A percentile compares a stretch with the other conserved stretches of the same genome.
Evolutionary conservation across 371 early-diverging fungal genomes (phyloP).

Genomic region (Coemansia sp.): DNA sequence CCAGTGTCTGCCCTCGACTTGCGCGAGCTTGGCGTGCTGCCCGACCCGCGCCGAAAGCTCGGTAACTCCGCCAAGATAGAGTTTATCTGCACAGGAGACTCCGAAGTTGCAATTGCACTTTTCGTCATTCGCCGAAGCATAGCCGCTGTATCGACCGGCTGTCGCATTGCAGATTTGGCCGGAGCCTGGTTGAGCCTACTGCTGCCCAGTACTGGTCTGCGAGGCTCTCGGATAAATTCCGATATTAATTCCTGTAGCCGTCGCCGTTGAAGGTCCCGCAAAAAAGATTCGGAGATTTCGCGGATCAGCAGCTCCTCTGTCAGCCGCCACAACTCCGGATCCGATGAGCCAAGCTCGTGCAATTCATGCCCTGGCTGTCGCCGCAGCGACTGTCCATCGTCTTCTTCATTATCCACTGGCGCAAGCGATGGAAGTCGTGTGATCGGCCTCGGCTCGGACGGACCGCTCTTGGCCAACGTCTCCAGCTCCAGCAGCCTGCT

Average conservation of each 20-base stretch:
- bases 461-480: not conserved
- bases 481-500: slow-evolving; percentile 20
- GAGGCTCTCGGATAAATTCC: slow-evolving; percentile 8
- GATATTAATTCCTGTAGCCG: slow-evolving; percentile 20
- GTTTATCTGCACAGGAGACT: slow-evolving; percentile 19
- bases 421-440: not conserved
- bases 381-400: not conserved
- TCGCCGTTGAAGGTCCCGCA: slow-evolving; percentile 33
- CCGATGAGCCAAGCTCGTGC: slow-evolving; percentile 6
- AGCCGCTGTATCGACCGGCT: slow-evolving; percentile 28
- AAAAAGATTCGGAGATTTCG: slow-evolving; percentile 37
- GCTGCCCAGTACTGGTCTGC: not conserved
- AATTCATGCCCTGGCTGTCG: slow-evolving; percentile 15
- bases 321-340: slow-evolving; percentile 16
- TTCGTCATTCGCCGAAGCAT: slow-evolving; percentile 38
- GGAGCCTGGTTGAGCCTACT: slow-evolving; percentile 6
- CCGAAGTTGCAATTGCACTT: slow-evolving; percentile 8
- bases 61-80: slow-evolving; percentile 41
- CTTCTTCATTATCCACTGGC: not conserved
- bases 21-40: not conserved
- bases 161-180: slow-evolving; percentile 6
- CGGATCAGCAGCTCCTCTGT: slow-evolving; percentile 42
- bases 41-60: slow-evolving; percentile 37
- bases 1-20: not conserved
- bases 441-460: not conserved